Evolutionary conservation across 1,139 yeast genomes (phyloP), one percentile per base, ranked within the genome.

Genomic region (Saccharomyces pastorianus): DNA sequence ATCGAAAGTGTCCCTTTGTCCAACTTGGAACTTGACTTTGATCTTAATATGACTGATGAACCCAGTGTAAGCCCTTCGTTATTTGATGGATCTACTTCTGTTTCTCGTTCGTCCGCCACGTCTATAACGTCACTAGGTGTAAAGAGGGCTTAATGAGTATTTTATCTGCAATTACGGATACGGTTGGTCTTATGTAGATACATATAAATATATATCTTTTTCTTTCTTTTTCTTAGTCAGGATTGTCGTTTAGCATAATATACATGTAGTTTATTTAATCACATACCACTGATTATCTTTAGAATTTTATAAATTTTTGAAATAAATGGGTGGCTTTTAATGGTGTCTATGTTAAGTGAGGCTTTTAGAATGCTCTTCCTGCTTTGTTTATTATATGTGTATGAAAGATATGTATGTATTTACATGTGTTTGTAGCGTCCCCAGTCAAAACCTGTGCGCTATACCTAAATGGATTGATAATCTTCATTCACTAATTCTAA

Each of bases 91-190:
- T 56, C 58, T 4, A 59, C 60, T 27, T 63, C 65, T 13, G 57
- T 59, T n/a, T 65, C 69, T 25, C 59, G 68, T 42, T 65, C 69
- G 2, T 66, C 70, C 8, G 65, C 67, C 8, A 65, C 70, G 31
- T 67, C 71, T 14, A 65, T 61, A 47, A 64, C 66, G 4, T 66
- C 69, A 14, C 49, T 66, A 48, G 59, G 57, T 31, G 64, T 38
- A 20, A 38, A 38, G 44, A 38, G 44, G 13, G 44, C 44, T 38
- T 38, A 38, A 9, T 38, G 9, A 5, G 44, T 23, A 38, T 38
- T 20, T 9, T 13, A 9, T 14, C 44, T 20, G 26, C n/a, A 11
- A 17, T 9, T 38, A 20, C 17, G 20, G 44, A 38, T 31, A 50
- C n/a, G 26, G 8, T 14, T n/a, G 29, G 25, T 26, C 14, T 14